A percentile compares a stretch with the other conserved stretches of the same genome.
These are phyloP conservation scores for Coccomyxa subellipsoidea DNA, from an alignment of 163 green algal species.

Conservation along the genomic window DNA sequence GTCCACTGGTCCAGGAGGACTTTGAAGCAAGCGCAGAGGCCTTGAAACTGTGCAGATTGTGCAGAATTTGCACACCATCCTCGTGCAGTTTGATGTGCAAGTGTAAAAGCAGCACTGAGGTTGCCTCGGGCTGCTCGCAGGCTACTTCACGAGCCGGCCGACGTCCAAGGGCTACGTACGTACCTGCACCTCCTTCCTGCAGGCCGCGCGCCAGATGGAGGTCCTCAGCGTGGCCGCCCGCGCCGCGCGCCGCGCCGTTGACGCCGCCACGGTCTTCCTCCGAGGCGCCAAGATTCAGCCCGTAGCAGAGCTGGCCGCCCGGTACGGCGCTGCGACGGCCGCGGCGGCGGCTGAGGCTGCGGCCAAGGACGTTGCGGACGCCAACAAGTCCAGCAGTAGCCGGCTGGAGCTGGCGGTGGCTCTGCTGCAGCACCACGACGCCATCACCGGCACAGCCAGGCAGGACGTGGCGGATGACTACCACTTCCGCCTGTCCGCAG, in stretches of 20 bases:
- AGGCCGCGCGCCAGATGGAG: constrained; percentile 63
- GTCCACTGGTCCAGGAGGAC: too few species aligned
- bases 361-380: neutral
- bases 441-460: constrained; percentile 79
- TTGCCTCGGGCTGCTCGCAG: too few species aligned
- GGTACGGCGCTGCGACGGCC: too few species aligned
- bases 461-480: constrained; percentile 86
- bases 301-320: neutral
- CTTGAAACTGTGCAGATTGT: too few species aligned
- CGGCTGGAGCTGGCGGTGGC: constrained; percentile 52
- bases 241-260: neutral
- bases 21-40: too few species aligned
- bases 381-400: constrained; percentile 25
- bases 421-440: constrained; percentile 69
- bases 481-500: constrained; percentile 42
- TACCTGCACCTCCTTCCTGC: constrained; percentile 50
- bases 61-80: too few species aligned
- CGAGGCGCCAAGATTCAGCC: neutral
- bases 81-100: too few species aligned
- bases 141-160: constrained; percentile 83
- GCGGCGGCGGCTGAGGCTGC: neutral
- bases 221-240: constrained; percentile 9
- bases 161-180: constrained; percentile 74
- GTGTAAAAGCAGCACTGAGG: too few species aligned
- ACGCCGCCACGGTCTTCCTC: neutral